Conservation (phyloP, 2,329 filamentous ascomycete genomes). For the Nigrograna mackinnonii region DNA sequence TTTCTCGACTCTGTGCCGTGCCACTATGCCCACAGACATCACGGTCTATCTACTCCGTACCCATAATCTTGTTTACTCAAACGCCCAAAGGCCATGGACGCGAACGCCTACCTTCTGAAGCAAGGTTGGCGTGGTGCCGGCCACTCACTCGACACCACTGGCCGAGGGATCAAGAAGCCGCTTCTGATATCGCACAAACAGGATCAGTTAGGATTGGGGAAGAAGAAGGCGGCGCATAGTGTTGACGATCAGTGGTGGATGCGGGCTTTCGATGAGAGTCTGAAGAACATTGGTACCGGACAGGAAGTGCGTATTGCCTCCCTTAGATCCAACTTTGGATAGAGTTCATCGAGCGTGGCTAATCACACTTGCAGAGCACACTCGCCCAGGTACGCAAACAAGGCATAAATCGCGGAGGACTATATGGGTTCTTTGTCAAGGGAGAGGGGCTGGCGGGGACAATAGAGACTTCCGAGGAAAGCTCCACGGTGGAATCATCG, state of each 20-base stretch:
- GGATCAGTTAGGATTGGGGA: constrained; percentile 79
- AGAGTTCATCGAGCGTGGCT: constrained; percentile 28
- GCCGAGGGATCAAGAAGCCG: constrained; percentile 78
- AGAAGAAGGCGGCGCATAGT: constrained; percentile 61
- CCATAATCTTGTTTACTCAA: not conserved
- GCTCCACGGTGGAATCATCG: constrained; percentile 20
- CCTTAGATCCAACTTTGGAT: not conserved
- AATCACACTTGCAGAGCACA: constrained; percentile 60
- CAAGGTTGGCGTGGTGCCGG: constrained; percentile 92
- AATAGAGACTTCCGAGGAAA: constrained; percentile 43
- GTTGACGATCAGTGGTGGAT: constrained; percentile 93
- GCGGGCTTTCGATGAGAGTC: constrained; percentile 87
- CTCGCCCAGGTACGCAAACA: constrained; percentile 50
- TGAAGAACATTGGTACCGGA: constrained; percentile 64
- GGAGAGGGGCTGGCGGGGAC: constrained; percentile 80
- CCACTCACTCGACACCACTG: constrained; percentile 79
- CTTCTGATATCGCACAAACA: constrained; percentile 82
- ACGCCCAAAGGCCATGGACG: constrained; percentile 66
- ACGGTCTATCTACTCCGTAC: not conserved
- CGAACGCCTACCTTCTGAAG: constrained; percentile 76
- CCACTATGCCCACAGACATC: not conserved
- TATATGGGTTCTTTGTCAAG: constrained; percentile 84
- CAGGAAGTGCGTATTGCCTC: constrained; percentile 21
- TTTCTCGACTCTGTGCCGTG: not conserved
- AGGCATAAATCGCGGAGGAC: constrained; percentile 54